Evolutionary conservation across 208 protist species (phyloP).

Genomic region (Trypanosomatidae sp.): DNA sequence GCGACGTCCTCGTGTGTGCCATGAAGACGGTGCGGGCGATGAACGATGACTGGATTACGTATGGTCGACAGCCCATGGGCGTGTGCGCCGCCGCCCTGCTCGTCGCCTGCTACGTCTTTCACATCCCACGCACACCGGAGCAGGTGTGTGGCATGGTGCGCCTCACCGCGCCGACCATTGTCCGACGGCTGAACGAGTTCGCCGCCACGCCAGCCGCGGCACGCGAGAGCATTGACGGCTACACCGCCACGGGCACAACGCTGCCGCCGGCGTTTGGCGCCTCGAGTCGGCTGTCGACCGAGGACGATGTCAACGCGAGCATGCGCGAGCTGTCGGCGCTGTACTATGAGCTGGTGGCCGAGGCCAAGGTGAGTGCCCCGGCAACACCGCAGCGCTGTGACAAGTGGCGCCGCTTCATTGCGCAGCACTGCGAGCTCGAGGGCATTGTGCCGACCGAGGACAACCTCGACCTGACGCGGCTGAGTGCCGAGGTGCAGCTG

Average conservation of each 20-base stretch:
- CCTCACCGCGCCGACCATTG: conserved; percentile 69
- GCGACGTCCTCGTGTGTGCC: conserved; percentile 67
- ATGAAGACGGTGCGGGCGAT: conserved; percentile 81
- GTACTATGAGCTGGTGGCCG: conserved; percentile 77
- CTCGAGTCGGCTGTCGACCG: conserved; percentile 21
- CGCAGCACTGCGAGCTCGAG: conserved; percentile 61
- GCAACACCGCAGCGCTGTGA: conserved; percentile 60
- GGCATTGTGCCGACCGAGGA: conserved; percentile 28
- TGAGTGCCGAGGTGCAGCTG: conserved; percentile 62
- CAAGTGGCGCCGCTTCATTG: conserved; percentile 67
- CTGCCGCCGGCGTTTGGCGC: conserved; percentile 62
- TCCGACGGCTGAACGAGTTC: conserved; percentile 76
- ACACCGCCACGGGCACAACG: conserved; percentile 31
- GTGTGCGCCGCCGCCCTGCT: conserved; percentile 83
- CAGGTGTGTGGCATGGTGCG: conserved; percentile 82
- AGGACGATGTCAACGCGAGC: conserved; percentile 52
- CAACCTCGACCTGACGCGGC: conserved; percentile 32
- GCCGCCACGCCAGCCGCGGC: conserved; percentile 47
- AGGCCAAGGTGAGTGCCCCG: conserved; percentile 65
- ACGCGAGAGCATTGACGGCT: conserved; percentile 70
- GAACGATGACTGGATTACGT: conserved; percentile 87
- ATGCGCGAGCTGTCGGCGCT: conserved; percentile 62
- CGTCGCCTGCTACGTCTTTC: conserved; percentile 78
- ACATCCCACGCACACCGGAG: conserved; percentile 58
- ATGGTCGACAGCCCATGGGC: conserved; percentile 77